Percentiles rank a stretch among this genome's conserved stretches.
Evolutionary conservation across 1,284 basidiomycete genomes (phyloP).

Genomic region (Volvariella volvacea): DNA sequence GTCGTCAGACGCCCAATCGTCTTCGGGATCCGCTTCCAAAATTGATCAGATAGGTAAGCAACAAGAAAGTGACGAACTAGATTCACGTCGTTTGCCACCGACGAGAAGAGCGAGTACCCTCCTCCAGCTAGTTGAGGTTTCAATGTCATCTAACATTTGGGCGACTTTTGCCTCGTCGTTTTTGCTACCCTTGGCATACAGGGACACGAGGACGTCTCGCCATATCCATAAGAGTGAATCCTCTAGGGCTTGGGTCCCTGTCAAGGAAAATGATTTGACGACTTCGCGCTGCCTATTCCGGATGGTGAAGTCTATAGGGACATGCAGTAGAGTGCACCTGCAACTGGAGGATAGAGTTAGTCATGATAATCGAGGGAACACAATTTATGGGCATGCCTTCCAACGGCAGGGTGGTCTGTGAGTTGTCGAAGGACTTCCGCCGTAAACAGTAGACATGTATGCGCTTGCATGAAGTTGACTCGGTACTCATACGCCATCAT

Average conservation of each 20-base stretch:
- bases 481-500: constrained; percentile 48
- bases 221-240: constrained; percentile 56
- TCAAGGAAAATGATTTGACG: constrained; percentile 44
- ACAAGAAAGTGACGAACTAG: no score
- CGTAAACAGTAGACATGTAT: constrained; percentile 46
- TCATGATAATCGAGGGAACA: constrained; percentile 2
- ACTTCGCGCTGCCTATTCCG: constrained; percentile 32
- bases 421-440: constrained; percentile 40
- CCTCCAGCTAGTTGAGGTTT: constrained; percentile 38
- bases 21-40: not conserved
- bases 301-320: constrained; percentile 41
- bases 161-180: constrained; percentile 32
- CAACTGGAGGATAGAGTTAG: constrained; percentile 26
- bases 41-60: no score
- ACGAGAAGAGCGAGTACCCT: constrained; percentile 44
- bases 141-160: constrained; percentile 52
- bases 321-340: constrained; percentile 37
- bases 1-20: not conserved
- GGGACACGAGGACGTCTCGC: constrained; percentile 55
- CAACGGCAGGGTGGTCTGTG: constrained; percentile 25
- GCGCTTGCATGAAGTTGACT: constrained; percentile 43
- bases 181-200: constrained; percentile 35
- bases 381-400: constrained; percentile 32
- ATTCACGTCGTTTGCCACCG: constrained; percentile 30
- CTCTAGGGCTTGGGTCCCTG: constrained; percentile 41